phyloP scores from a whole-genome alignment of 106 monocot species.

The Cymbidium sinense region DNA sequence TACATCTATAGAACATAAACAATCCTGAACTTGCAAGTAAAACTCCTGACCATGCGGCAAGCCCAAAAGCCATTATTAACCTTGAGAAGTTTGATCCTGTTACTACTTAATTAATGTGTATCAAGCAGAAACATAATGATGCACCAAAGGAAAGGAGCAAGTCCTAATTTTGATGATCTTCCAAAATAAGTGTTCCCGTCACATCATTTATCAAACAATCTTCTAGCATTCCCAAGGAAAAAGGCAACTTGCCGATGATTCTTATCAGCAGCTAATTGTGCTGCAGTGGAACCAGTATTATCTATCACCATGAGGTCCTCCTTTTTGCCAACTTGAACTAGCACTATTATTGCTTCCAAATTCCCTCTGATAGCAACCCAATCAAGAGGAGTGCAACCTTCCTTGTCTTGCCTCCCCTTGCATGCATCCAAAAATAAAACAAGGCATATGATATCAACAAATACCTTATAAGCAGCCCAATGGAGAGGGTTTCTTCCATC shows the following conservation, averaged over 20 bases:
- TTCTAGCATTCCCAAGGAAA: slow-evolving; percentile 98
- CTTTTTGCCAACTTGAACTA: slow-evolving; percentile 95
- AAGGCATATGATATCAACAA: slow-evolving; percentile 70
- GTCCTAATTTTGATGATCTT: slow-evolving; percentile 81
- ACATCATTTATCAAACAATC: slow-evolving; percentile 73
- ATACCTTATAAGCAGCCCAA: slow-evolving; percentile 89
- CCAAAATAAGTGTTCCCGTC: slow-evolving; percentile 58
- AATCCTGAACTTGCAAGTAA: slow-evolving; percentile 71
- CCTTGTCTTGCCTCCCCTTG: slow-evolving; percentile 67
- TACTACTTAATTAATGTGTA: slow-evolving; percentile 71
- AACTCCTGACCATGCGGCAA: slow-evolving; percentile 83
- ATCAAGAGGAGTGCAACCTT: slow-evolving; percentile 97
- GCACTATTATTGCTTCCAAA: slow-evolving; percentile 85
- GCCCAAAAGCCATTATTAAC: slow-evolving; percentile 48
- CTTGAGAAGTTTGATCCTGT: slow-evolving; percentile 52
- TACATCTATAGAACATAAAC: slow-evolving; percentile 90
- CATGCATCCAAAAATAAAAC: slow-evolving; percentile 79
- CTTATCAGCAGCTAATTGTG: slow-evolving; percentile 92
- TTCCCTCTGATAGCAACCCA: slow-evolving; percentile 98
- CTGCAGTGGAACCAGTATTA: slow-evolving; percentile 93
- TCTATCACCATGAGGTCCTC: slow-evolving; percentile 85
- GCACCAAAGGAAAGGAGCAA: slow-evolving; percentile 89
- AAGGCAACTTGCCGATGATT: slow-evolving; percentile 97
- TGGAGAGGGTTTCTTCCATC: slow-evolving; percentile 97
- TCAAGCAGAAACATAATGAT: slow-evolving; percentile 62